Evolutionary conservation across 106 monocot genomes (phyloP), one percentile per base, ranked within the genome.

Genomic region (Vanilla planifolia): DNA sequence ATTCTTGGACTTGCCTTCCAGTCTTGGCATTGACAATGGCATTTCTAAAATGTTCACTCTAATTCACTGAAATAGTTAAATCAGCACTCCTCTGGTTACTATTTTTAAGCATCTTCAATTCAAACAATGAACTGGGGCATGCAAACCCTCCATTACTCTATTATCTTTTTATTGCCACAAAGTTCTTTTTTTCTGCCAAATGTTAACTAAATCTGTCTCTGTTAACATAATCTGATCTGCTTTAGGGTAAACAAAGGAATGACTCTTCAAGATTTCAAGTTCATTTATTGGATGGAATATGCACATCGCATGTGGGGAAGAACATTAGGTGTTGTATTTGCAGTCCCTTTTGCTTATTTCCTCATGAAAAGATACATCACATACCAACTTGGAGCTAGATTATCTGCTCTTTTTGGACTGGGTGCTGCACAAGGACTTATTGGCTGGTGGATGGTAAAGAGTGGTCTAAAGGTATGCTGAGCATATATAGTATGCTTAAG

Each of bases 401-500:
- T 98, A 29, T 91, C 91, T 59, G 72, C 55, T 58, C 87, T 98
- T 60, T 91, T 98, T 73, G 80, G 79, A 5, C 84, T 98, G 50
- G 96, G 96, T 68, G 96, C 68, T 35, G 84, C 79, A 2, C 96
- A 98, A 73, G 96, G 96, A 62, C 51, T 98, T 15, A 72, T 98
- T 63, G 96, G 96, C 29, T 98, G 96, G 96, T 98, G 96, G 96
- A 98, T 98, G 96, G 96, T 98, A 23, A 91, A 85, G 65, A 98
- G 96, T 73, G 96, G 96, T 60, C 60, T 98, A 50, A 84, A 91
- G 86, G 95, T 96, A 78, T 15, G 21, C 1, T 45, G 1, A 24
- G 8, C 19, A 19, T 19, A 19, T 57, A 6, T 33, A 29, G 14
- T 53, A 14, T 32, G 4, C 15, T n/a, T 32, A 32, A 2, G 29